phyloP scores from a whole-genome alignment of 805 yeast genomes.

The Yarrowia keelungensis region DNA sequence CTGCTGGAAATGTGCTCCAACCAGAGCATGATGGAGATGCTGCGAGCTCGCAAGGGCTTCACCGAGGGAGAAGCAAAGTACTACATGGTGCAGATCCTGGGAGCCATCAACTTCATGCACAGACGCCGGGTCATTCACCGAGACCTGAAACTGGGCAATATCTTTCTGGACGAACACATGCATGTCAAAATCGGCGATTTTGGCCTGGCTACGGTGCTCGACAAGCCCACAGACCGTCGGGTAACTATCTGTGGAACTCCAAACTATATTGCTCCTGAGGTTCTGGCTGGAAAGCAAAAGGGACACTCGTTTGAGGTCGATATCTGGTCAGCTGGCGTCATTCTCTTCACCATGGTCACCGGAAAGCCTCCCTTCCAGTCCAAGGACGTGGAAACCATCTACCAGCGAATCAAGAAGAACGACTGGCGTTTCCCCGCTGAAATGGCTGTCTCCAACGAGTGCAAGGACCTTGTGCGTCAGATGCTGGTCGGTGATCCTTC shows the following conservation, averaged over 20 bases:
- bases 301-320: constrained; percentile 97
- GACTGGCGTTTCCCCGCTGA: constrained; percentile 81
- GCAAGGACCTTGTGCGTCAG: constrained; percentile 68
- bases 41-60: constrained; percentile 81
- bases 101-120: constrained; percentile 93
- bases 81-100: constrained; percentile 90
- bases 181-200: constrained; percentile 96
- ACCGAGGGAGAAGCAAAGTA: constrained; percentile 91
- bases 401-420: constrained; percentile 85
- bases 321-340: constrained; percentile 97
- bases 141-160: constrained; percentile 94
- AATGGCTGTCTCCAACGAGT: constrained; percentile 68
- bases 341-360: constrained; percentile 88
- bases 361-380: constrained; percentile 99
- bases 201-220: constrained; percentile 96
- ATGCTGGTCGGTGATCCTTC: constrained; percentile 79
- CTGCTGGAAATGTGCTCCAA: constrained; percentile 93
- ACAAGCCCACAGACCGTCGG: constrained; percentile 72
- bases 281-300: constrained; percentile 77
- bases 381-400: constrained; percentile 88
- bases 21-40: constrained; percentile 90
- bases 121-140: constrained; percentile 91
- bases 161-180: constrained; percentile 92
- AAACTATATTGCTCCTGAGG: constrained; percentile 98
- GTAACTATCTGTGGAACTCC: constrained; percentile 99